Evolutionary conservation across 495 filamentous ascomycete genomes (phyloP).

Genomic region (Sordaria brevicollis): DNA sequence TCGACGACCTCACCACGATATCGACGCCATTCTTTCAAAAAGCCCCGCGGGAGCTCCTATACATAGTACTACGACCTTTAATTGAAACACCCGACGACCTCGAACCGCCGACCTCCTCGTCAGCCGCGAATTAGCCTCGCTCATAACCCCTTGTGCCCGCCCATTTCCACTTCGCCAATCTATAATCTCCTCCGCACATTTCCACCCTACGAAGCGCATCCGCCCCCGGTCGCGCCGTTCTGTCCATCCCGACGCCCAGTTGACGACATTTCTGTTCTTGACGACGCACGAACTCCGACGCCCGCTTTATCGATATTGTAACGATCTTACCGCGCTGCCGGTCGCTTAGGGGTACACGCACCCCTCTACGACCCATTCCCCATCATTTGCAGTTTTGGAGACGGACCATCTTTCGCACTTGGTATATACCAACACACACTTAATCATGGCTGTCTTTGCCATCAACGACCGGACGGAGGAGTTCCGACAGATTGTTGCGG

Average conservation of each 20-base stretch:
- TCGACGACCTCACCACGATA: neutral
- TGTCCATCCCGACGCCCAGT: neutral
- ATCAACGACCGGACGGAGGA: conserved; percentile 96
- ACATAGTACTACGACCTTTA: neutral
- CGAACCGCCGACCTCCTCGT: neutral
- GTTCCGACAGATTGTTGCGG: conserved; percentile 80
- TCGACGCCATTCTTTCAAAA: neutral
- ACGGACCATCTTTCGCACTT: neutral
- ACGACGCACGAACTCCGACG: neutral
- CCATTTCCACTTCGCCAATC: neutral
- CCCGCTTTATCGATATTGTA: neutral
- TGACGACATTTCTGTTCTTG: neutral
- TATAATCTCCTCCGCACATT: neutral
- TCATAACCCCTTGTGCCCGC: neutral
- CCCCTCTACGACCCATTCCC: neutral
- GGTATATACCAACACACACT: neutral
- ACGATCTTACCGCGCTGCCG: neutral
- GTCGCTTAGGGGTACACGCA: neutral
- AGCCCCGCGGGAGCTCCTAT: neutral
- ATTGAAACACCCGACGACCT: neutral
- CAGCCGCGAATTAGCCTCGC: neutral
- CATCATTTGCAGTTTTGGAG: neutral
- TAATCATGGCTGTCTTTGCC: conserved; percentile 46
- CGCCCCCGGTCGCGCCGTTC: neutral
- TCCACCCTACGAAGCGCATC: neutral